Evolutionary conservation across 371 early-diverging fungal species (phyloP).

Genomic region (Mortierella sp.): DNA sequence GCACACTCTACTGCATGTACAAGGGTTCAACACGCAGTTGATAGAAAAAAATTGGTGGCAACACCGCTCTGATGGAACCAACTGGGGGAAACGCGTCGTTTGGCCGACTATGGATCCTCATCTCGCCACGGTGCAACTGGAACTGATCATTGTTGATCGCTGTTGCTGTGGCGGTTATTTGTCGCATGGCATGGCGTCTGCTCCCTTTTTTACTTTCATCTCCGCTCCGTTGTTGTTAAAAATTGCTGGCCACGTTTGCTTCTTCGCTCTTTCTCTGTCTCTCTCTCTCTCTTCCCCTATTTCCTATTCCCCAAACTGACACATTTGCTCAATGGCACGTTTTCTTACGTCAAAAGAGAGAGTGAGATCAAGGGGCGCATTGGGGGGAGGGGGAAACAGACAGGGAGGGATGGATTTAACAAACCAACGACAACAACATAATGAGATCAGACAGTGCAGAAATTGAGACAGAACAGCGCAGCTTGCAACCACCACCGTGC

Average conservation of each 20-base stretch:
- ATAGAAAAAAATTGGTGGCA: constrained; percentile 12
- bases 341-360: constrained; percentile 2
- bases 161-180: background rate
- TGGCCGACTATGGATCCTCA: background rate
- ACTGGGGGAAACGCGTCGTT: background rate
- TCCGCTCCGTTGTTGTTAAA: background rate
- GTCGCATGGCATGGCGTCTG: background rate
- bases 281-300: background rate
- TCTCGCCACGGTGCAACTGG: background rate
- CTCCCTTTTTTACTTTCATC: background rate
- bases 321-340: constrained; percentile 7
- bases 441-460: background rate
- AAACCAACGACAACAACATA: background rate
- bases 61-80: background rate
- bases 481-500: background rate
- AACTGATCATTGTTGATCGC: background rate
- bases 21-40: background rate
- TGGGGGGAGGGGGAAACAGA: background rate
- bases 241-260: background rate
- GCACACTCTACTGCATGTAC: background rate
- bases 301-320: background rate
- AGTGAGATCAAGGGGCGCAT: background rate
- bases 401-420: background rate
- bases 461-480: constrained; percentile 2
- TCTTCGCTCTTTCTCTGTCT: no score